Percentiles rank a stretch among this genome's conserved stretches.
Conservation (phyloP, 140 eudicot genomes). For the Anethum foeniculum region DNA sequence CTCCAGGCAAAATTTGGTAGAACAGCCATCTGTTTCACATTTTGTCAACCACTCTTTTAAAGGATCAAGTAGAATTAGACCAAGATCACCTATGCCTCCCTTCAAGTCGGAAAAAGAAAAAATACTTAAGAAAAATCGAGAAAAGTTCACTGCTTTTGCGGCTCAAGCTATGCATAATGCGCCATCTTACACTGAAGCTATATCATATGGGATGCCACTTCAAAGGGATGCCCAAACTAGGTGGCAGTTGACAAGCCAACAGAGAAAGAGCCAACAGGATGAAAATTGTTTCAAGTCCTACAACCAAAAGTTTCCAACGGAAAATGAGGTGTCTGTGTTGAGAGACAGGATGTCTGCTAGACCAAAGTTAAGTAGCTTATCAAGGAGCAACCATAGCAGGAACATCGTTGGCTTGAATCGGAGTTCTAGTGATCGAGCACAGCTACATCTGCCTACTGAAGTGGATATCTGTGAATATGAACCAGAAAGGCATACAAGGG, state of each 20-base stretch:
- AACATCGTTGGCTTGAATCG: constrained; percentile 23
- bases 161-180: constrained; percentile 1
- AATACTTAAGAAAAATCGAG: constrained; percentile 6
- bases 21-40: constrained; percentile 15
- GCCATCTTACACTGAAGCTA: neutral
- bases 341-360: constrained; percentile 27
- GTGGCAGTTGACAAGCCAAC: constrained; percentile 24
- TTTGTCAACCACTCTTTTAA: constrained; percentile 17
- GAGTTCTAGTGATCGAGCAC: constrained; percentile 35
- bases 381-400: constrained; percentile 18
- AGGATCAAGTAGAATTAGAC: constrained; percentile 20
- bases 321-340: constrained; percentile 20
- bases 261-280: constrained; percentile 24
- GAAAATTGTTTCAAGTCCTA: constrained; percentile 16
- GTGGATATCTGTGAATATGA: constrained; percentile 35
- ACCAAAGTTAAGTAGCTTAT: constrained; percentile 12
- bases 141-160: constrained; percentile 14
- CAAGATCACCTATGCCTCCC: constrained; percentile 18
- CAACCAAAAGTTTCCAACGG: constrained; percentile 25
- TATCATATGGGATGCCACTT: constrained; percentile 9
- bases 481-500: constrained; percentile 24
- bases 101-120: constrained; percentile 30
- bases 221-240: constrained; percentile 8
- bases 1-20: constrained; percentile 21
- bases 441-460: constrained; percentile 26